These are phyloP conservation scores for Nakazawaea ernobii DNA, from an alignment of 805 yeast genomes.

Conservation along the genomic window DNA sequence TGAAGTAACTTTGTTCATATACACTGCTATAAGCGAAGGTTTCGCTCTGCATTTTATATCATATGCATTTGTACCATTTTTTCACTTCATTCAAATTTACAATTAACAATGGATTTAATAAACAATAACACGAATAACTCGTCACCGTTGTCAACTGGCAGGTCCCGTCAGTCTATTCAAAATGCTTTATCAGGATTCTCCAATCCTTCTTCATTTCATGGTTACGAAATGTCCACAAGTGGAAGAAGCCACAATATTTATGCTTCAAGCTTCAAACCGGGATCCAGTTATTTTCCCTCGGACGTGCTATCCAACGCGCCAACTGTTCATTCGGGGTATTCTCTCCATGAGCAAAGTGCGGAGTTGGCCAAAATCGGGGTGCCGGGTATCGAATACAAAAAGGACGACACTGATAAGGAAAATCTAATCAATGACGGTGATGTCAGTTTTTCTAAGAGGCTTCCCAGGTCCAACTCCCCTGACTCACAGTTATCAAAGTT, in stretches of 20 bases:
- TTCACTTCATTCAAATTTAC: background rate
- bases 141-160: conserved; percentile 2
- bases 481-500: conserved; percentile 10
- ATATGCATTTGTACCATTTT: background rate
- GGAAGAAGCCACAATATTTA: conserved; percentile 8
- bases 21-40: background rate
- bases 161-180: conserved; percentile 4
- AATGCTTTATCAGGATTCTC: conserved; percentile 10
- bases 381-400: conserved; percentile 25
- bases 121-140: conserved; percentile 1
- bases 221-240: conserved; percentile 1
- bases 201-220: conserved; percentile 7
- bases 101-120: background rate
- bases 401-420: conserved; percentile 5
- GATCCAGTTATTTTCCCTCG: background rate
- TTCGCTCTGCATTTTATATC: background rate
- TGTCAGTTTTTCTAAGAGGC: background rate
- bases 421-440: background rate
- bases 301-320: conserved; percentile 21
- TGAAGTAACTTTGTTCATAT: background rate
- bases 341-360: conserved; percentile 53
- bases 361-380: conserved; percentile 54
- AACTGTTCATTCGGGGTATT: conserved; percentile 39
- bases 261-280: conserved; percentile 3
- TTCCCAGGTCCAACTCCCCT: background rate